These are phyloP conservation scores for Fraxinus greggii DNA, from an alignment of 305 asterid genomes.

Conservation along the genomic window DNA sequence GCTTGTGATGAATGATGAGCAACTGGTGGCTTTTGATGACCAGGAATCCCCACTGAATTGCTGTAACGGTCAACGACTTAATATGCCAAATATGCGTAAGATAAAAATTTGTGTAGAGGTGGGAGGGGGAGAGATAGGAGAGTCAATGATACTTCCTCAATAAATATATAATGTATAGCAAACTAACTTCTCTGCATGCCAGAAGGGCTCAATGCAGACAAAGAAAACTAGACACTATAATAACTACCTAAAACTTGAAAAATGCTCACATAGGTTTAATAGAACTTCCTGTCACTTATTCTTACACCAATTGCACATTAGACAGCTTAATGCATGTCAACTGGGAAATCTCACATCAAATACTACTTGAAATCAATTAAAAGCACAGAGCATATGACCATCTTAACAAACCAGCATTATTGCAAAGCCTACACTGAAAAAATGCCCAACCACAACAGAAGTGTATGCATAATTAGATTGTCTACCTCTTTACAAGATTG, in stretches of 20 bases:
- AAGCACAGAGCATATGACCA: not conserved
- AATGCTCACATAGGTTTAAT: not conserved
- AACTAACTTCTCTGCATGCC: not conserved
- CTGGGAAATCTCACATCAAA: not conserved
- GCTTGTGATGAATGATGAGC: conserved; percentile 43
- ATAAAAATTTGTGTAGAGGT: conserved; percentile 10
- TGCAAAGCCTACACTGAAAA: not conserved
- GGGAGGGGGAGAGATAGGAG: not conserved
- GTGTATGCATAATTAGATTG: not conserved
- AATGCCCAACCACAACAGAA: not conserved
- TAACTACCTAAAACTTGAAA: not conserved
- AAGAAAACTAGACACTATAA: not conserved
- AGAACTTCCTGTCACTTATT: not conserved
- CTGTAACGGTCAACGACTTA: conserved; percentile 27
- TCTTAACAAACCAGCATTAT: not conserved
- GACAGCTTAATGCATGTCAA: not conserved
- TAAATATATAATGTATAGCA: not conserved
- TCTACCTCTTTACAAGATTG: conserved; percentile 15
- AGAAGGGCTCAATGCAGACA: not conserved
- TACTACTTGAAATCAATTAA: not conserved
- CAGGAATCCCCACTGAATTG: conserved; percentile 36
- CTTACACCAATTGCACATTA: not conserved
- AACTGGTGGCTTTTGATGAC: conserved; percentile 46
- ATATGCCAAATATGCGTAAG: conserved; percentile 15
- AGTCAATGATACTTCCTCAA: not conserved